Conservation (phyloP, 805 yeast species). For the Ogataea trehaloabstinens region DNA sequence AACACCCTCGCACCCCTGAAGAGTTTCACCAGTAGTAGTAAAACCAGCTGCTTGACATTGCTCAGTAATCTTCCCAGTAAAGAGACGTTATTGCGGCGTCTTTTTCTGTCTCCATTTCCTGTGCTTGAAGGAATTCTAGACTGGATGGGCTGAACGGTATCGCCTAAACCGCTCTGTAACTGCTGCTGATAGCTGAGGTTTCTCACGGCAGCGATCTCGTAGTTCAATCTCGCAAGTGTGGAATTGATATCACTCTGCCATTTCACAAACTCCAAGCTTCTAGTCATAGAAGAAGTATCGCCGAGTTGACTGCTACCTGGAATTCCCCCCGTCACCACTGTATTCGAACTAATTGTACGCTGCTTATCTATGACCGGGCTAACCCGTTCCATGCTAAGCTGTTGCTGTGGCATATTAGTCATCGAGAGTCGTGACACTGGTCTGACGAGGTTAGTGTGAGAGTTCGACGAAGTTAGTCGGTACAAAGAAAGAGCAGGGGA, state of each 20-base stretch:
- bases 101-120: conserved; percentile 1
- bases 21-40: conserved; percentile 7
- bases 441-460: conserved; percentile 26
- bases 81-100: not conserved
- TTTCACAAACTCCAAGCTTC: conserved; percentile 39
- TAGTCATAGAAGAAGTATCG: conserved; percentile 17
- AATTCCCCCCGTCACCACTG: conserved; percentile 15
- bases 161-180: conserved; percentile 5
- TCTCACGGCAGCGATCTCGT: conserved; percentile 33
- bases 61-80: conserved; percentile 1
- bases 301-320: conserved; percentile 12
- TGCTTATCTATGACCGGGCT: conserved; percentile 7
- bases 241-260: conserved; percentile 56
- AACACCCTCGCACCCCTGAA: conserved; percentile 11
- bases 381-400: conserved; percentile 3
- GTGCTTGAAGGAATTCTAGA: not conserved
- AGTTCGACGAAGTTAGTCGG: conserved; percentile 30
- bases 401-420: conserved; percentile 11
- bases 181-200: conserved; percentile 16
- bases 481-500: conserved; percentile 35
- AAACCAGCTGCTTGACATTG: conserved; percentile 8
- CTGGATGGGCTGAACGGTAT: not conserved
- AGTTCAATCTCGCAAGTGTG: conserved; percentile 43
- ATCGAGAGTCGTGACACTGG: conserved; percentile 30
- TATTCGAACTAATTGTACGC: conserved; percentile 18